phyloP scores from a whole-genome alignment of 1,139 yeast genomes.

The Debaryomyces udenii region DNA sequence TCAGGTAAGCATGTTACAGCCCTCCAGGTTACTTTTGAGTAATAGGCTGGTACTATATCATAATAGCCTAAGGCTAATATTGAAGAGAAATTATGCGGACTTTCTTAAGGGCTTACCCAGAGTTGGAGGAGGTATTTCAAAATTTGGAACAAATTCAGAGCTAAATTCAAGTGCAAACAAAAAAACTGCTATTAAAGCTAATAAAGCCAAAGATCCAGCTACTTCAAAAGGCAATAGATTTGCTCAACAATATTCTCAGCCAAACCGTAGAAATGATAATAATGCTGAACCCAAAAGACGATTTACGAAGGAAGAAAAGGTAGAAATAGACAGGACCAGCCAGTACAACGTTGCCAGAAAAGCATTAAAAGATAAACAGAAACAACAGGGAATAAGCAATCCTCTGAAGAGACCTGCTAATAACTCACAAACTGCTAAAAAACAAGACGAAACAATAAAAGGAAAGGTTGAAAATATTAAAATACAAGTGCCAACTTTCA shows the following conservation, averaged over 20 bases:
- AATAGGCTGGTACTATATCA: neutral
- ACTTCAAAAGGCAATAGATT: conserved; percentile 26
- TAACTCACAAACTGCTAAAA: conserved; percentile 12
- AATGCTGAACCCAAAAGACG: conserved; percentile 1
- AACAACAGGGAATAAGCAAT: conserved; percentile 9
- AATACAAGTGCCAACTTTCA: conserved; percentile 69
- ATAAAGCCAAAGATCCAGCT: neutral
- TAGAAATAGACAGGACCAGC: conserved; percentile 10
- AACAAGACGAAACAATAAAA: conserved; percentile 29
- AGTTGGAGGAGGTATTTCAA: conserved; percentile 29
- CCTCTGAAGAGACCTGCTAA: conserved; percentile 1
- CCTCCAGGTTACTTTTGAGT: neutral
- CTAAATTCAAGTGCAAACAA: conserved; percentile 3
- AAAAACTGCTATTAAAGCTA: conserved; percentile 5
- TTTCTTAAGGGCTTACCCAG: conserved; percentile 28
- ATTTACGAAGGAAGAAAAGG: conserved; percentile 8
- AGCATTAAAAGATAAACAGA: conserved; percentile 18
- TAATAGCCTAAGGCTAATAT: neutral
- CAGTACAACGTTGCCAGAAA: conserved; percentile 20
- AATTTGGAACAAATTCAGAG: too few species aligned
- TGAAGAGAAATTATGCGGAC: conserved; percentile 16
- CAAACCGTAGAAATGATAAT: conserved; percentile 4
- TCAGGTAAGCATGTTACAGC: conserved; percentile 5
- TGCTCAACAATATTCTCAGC: conserved; percentile 27
- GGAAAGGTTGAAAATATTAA: conserved; percentile 37